Conservation (phyloP, 345 rosid genomes). For the Aegle marmelos region DNA sequence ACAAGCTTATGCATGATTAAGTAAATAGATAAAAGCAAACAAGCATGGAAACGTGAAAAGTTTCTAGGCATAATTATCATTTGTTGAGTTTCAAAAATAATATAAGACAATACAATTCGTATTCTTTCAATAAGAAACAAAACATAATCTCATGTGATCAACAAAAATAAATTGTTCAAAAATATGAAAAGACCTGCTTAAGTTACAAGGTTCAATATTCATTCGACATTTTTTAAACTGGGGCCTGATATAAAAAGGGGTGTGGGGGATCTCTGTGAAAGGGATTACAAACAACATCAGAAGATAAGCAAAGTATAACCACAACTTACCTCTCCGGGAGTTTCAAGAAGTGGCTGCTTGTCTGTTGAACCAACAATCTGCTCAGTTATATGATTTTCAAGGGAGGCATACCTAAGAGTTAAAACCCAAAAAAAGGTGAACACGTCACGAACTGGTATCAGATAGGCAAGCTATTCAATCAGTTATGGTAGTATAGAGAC, state of each 20-base stretch:
- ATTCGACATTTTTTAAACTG: not conserved
- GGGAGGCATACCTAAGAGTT: conserved; percentile 49
- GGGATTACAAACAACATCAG: not conserved
- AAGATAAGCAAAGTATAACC: not conserved
- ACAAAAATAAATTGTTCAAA: not conserved
- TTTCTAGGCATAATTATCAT: not conserved
- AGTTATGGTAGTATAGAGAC: not conserved
- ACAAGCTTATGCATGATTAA: not conserved
- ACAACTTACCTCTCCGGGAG: conserved; percentile 77
- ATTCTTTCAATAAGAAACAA: not conserved
- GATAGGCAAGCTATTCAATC: not conserved
- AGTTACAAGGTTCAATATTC: not conserved
- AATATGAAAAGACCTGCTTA: not conserved
- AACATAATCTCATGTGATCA: not conserved
- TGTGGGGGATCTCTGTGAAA: not conserved
- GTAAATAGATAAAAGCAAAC: not conserved
- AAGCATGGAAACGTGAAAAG: not conserved
- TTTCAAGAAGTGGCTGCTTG: conserved; percentile 83
- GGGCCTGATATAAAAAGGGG: not conserved
- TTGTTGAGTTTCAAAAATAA: not conserved
- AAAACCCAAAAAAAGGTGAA: not conserved
- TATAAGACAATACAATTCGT: not conserved
- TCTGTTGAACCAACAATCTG: conserved; percentile 71
- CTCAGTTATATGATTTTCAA: conserved; percentile 52
- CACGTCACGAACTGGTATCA: no score